Evolutionary conservation across 225 moss, liverwort and hornwort genomes (phyloP).

Genomic region (Pleurozium schreberi): DNA sequence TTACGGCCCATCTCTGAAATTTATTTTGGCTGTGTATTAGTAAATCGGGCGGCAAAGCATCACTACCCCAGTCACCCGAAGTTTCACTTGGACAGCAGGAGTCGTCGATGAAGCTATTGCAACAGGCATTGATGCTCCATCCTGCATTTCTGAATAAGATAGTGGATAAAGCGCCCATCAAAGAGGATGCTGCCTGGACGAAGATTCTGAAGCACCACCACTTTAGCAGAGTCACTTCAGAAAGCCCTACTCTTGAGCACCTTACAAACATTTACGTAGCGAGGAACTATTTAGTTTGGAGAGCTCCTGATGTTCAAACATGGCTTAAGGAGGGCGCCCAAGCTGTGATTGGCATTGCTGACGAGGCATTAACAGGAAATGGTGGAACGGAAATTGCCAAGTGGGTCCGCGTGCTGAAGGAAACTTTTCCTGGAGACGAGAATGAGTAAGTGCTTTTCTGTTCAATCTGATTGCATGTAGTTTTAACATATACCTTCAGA

Average conservation of each 20-base stretch:
- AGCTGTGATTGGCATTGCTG: constrained; percentile 33
- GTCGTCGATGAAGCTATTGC: constrained; percentile 35
- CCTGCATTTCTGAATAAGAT: constrained; percentile 65
- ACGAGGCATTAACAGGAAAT: not conserved
- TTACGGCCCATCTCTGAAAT: not conserved
- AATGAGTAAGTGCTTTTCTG: constrained; percentile 41
- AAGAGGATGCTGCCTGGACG: constrained; percentile 60
- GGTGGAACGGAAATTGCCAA: constrained; percentile 49
- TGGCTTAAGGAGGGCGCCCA: constrained; percentile 64
- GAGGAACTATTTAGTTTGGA: constrained; percentile 66
- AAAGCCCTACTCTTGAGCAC: constrained; percentile 65
- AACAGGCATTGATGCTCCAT: constrained; percentile 73
- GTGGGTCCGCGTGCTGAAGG: constrained; percentile 53
- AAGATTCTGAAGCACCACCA: constrained; percentile 46
- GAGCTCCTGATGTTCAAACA: constrained; percentile 62
- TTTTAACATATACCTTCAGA: not conserved
- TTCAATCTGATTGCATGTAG: not conserved
- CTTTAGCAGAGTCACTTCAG: constrained; percentile 31
- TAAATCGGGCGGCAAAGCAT: constrained; percentile 13
- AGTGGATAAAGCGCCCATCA: constrained; percentile 69
- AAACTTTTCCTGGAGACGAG: constrained; percentile 41
- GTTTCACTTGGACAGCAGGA: constrained; percentile 6
- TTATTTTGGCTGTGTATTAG: not conserved
- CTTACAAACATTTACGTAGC: constrained; percentile 60
- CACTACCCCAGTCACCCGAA: not conserved